phyloP scores from a whole-genome alignment of 805 yeast species.

The Grigorovia jiainica region DNA sequence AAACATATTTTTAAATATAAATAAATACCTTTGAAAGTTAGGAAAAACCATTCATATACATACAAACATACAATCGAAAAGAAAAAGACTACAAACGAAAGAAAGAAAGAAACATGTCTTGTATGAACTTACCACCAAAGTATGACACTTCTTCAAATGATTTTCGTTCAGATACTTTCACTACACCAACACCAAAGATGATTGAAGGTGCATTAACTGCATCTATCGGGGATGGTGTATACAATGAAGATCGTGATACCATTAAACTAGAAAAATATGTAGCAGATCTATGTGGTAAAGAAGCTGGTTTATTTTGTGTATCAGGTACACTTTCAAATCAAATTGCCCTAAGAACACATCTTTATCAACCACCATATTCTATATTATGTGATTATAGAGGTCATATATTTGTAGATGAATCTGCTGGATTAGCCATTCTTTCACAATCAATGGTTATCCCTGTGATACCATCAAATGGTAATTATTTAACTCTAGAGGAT shows the following conservation, averaged over 20 bases:
- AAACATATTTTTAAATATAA: no score
- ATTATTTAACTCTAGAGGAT: conserved; percentile 72
- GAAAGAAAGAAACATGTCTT: conserved; percentile 12
- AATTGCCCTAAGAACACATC: conserved; percentile 65
- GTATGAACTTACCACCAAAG: conserved; percentile 20
- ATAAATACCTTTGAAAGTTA: no score
- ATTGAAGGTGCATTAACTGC: conserved; percentile 46
- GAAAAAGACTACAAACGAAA: no score
- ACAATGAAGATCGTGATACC: conserved; percentile 71
- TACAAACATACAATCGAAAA: no score
- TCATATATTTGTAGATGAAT: conserved; percentile 76
- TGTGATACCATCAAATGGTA: conserved; percentile 67
- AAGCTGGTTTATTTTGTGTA: conserved; percentile 72
- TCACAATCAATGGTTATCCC: conserved; percentile 90
- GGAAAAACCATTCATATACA: no score
- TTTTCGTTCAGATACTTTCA: conserved; percentile 76
- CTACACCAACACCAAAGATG: conserved; percentile 76
- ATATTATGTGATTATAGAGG: conserved; percentile 78
- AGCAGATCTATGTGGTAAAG: conserved; percentile 64
- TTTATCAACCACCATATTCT: conserved; percentile 70
- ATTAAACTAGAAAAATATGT: conserved; percentile 52
- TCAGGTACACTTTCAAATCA: conserved; percentile 91
- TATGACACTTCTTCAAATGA: conserved; percentile 35
- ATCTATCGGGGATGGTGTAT: conserved; percentile 78
- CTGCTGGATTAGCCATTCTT: conserved; percentile 82